Percentiles rank a stretch among this genome's conserved stretches.
Conservation (phyloP, 1,284 basidiomycete species). For the Ustilago crameri region DNA sequence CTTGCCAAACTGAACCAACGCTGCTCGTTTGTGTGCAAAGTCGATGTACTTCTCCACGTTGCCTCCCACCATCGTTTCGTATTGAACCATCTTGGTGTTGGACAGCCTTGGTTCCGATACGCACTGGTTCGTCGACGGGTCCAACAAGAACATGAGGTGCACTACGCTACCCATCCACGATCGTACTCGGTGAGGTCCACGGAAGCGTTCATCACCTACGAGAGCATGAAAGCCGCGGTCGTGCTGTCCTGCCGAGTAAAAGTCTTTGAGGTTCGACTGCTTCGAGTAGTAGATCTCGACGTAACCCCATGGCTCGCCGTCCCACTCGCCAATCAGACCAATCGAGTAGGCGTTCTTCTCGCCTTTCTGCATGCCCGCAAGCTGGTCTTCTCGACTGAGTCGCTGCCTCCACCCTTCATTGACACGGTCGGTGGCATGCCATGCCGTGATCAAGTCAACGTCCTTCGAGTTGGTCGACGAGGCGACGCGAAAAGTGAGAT, state of each 20-base stretch:
- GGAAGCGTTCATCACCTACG: conserved; percentile 61
- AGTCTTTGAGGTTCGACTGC: conserved; percentile 49
- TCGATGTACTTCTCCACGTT: conserved; percentile 64
- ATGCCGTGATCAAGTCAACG: conserved; percentile 55
- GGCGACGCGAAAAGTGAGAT: conserved; percentile 58
- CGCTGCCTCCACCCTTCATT: conserved; percentile 63
- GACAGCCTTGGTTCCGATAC: conserved; percentile 61
- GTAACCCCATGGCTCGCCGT: conserved; percentile 64
- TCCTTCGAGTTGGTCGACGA: conserved; percentile 43
- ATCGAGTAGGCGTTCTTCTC: conserved; percentile 36
- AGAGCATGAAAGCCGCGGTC: conserved; percentile 65
- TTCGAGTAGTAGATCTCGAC: conserved; percentile 63
- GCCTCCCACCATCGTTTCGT: conserved; percentile 63
- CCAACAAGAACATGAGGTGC: conserved; percentile 62
- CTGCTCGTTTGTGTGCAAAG: conserved; percentile 64
- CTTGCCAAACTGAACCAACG: conserved; percentile 57
- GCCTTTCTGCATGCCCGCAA: conserved; percentile 42
- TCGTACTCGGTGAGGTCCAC: conserved; percentile 61
- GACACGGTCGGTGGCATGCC: conserved; percentile 64
- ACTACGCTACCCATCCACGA: conserved; percentile 65
- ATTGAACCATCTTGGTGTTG: conserved; percentile 65
- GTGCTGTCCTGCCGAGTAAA: conserved; percentile 45
- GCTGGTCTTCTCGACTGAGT: conserved; percentile 49
- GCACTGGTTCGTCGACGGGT: conserved; percentile 52
- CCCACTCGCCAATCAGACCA: conserved; percentile 64